Base-by-base conservation (phyloP, 805 yeast species). In the Spathaspora hagerdaliae region DNA sequence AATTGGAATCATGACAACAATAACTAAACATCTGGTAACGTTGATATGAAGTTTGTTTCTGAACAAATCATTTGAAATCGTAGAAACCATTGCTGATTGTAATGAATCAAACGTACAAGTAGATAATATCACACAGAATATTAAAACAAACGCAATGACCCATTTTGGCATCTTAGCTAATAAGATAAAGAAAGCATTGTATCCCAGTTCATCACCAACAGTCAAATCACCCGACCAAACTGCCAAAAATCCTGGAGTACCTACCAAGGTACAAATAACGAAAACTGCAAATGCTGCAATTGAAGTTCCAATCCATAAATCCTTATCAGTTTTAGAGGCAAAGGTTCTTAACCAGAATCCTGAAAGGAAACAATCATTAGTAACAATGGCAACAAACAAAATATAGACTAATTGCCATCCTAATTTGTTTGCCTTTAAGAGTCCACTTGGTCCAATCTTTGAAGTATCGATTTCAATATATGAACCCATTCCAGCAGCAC, bases 301-400 rank as follows among this genome's bases (percentile, higher is more conserved):
- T 3, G 83, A 73, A 44, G 90, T 79, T 26, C 94, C 95, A 52
- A 87, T 77, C 63, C 77, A 63, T 55, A 91, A 74, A 58, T 90
- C 96, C 52, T 73, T 78, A 64, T 90, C 81, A 7, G 88, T 70
- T 51, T 79, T 80, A 6, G 96, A 83, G 6, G 98, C 96, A 71
- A 91, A 91, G 0, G 98, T 87, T 58, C 98, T 75, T 49, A 91
- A 69, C 98, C 98, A 91, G 63, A 91, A 90, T 0, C 96, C 96
- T 31, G 96, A 79, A 75, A 91, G 69, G 65, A 91, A 91, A 60
- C 91, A 81, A 60, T 89, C 96, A 58, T 91, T 91, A 31, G 97
- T 87, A 46, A 89, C 77, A 58, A 91, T 86, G 27, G 97, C 97
- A 31, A 91, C 84, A 7, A 84, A 78, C 52, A 91, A 71, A 51